A percentile compares a stretch with the other conserved stretches of the same genome.
Conservation (phyloP, 2,329 filamentous ascomycete genomes). For the Bimuria novae-zelandiae region DNA sequence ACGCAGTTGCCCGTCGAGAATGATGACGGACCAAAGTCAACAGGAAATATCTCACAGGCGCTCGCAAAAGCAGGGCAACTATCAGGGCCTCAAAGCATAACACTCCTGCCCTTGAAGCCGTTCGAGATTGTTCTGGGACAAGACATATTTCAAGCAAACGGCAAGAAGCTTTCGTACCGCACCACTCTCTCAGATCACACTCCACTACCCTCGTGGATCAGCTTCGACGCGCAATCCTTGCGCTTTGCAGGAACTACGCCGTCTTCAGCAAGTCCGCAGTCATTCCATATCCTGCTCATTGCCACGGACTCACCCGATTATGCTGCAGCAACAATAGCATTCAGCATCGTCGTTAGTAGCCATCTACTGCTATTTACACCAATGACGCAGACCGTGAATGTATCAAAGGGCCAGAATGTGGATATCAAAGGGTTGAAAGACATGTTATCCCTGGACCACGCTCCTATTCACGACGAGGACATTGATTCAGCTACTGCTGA, state of each 20-base stretch:
- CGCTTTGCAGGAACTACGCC: conserved; percentile 75
- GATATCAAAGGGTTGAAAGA: conserved; percentile 35
- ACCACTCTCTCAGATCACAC: conserved; percentile 76
- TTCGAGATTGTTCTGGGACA: conserved; percentile 51
- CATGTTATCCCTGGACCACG: conserved; percentile 44
- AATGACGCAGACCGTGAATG: conserved; percentile 39
- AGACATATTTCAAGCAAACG: conserved; percentile 65
- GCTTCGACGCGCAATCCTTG: conserved; percentile 68
- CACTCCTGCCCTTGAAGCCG: conserved; percentile 39
- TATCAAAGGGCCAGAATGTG: conserved; percentile 39
- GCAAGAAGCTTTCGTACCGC: conserved; percentile 69
- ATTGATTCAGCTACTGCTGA: conserved; percentile 58
- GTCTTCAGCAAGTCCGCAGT: conserved; percentile 68
- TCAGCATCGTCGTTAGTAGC: conserved; percentile 72
- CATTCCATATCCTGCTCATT: conserved; percentile 72
- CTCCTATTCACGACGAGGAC: conserved; percentile 53
- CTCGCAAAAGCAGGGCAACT: conserved; percentile 61
- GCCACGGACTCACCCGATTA: conserved; percentile 83
- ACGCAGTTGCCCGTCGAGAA: conserved; percentile 73
- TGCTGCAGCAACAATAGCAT: conserved; percentile 66
- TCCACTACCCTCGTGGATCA: conserved; percentile 83
- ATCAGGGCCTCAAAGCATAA: conserved; percentile 64
- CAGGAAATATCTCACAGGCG: conserved; percentile 62
- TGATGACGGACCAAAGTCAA: conserved; percentile 58
- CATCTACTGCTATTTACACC: conserved; percentile 70